These are phyloP conservation scores for Coemansia sp. DNA, from an alignment of 192 early-diverging fungal species.

Conservation along the genomic window DNA sequence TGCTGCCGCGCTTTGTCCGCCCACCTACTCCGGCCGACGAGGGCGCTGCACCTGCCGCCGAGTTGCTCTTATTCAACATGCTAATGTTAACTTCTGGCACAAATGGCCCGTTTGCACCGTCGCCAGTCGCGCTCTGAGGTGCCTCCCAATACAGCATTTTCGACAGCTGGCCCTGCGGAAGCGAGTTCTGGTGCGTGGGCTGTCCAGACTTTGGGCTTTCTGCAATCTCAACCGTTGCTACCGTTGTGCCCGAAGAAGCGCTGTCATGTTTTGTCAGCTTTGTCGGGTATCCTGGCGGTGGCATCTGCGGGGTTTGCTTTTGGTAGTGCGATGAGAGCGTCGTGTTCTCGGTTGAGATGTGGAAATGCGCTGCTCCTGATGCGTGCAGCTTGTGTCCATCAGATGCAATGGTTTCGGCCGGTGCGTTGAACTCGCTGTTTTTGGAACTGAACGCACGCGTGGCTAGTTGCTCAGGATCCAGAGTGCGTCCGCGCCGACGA, in stretches of 20 bases:
- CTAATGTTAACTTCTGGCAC: background rate
- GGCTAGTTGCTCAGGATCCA: constrained; percentile 38
- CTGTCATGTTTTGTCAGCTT: constrained; percentile 28
- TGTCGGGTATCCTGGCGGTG: constrained; percentile 1
- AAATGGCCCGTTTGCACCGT: constrained; percentile 8
- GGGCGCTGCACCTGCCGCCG: background rate
- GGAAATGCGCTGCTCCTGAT: constrained; percentile 25
- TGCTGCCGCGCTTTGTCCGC: constrained; percentile 29
- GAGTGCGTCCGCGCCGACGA: constrained; percentile 39
- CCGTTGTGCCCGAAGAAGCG: constrained; percentile 23
- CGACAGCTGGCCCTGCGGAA: constrained; percentile 35
- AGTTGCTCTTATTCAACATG: background rate
- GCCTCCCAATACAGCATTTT: constrained; percentile 36
- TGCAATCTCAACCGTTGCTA: constrained; percentile 26
- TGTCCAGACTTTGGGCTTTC: constrained; percentile 19
- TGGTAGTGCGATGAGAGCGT: constrained; percentile 18
- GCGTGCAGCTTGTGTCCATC: background rate
- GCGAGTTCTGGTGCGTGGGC: background rate
- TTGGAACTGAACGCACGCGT: constrained; percentile 8
- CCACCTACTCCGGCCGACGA: constrained; percentile 9
- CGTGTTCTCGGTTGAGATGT: constrained; percentile 26
- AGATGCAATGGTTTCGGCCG: background rate
- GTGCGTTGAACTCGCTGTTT: background rate
- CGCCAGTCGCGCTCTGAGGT: constrained; percentile 1
- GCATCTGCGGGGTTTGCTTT: background rate